Percentiles rank a stretch among this genome's conserved stretches.
Evolutionary conservation across 495 filamentous ascomycete species (phyloP).

Genomic region (Penicillium argentinense): DNA sequence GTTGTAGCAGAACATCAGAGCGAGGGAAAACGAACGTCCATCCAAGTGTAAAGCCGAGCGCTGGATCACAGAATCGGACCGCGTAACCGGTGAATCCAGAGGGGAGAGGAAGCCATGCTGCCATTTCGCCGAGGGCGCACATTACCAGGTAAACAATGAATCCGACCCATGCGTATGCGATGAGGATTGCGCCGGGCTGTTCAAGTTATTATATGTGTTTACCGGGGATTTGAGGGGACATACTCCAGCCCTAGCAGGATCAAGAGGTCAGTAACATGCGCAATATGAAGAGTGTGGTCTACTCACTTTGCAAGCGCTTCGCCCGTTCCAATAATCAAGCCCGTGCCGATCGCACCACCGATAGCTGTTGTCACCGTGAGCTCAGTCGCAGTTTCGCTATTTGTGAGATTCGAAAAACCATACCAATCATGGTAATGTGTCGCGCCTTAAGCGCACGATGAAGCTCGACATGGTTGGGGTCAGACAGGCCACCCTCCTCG

Average conservation of each 20-base stretch:
- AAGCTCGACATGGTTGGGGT: slow-evolving; percentile 42
- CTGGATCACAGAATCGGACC: slow-evolving; percentile 63
- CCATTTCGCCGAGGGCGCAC: slow-evolving; percentile 68
- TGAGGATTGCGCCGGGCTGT: slow-evolving; percentile 70
- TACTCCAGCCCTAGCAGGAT: slow-evolving; percentile 37
- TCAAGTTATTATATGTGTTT: slow-evolving; percentile 22
- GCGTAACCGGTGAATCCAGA: slow-evolving; percentile 63
- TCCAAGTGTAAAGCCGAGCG: slow-evolving; percentile 67
- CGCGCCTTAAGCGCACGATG: slow-evolving; percentile 71
- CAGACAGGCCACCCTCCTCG: slow-evolving; percentile 26
- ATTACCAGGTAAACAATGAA: slow-evolving; percentile 65
- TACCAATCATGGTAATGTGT: slow-evolving; percentile 81
- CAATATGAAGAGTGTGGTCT: too few relatives aligned
- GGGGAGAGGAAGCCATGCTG: slow-evolving; percentile 61
- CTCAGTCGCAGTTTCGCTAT: too few relatives aligned
- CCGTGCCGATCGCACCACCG: slow-evolving; percentile 83
- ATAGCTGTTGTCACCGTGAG: slow-evolving; percentile 52
- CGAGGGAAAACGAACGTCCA: slow-evolving; percentile 44
- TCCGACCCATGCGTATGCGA: slow-evolving; percentile 64
- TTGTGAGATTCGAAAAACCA: neutral
- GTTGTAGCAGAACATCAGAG: neutral
- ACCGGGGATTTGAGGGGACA: slow-evolving; percentile 11
- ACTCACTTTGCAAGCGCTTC: slow-evolving; percentile 58
- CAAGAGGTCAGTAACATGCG: slow-evolving; percentile 6
- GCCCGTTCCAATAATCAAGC: slow-evolving; percentile 66